Percentiles rank a stretch among this genome's conserved stretches.
Conservation (phyloP, 225 moss, liverwort and hornwort species). For the Rhytidiadelphus loreus region DNA sequence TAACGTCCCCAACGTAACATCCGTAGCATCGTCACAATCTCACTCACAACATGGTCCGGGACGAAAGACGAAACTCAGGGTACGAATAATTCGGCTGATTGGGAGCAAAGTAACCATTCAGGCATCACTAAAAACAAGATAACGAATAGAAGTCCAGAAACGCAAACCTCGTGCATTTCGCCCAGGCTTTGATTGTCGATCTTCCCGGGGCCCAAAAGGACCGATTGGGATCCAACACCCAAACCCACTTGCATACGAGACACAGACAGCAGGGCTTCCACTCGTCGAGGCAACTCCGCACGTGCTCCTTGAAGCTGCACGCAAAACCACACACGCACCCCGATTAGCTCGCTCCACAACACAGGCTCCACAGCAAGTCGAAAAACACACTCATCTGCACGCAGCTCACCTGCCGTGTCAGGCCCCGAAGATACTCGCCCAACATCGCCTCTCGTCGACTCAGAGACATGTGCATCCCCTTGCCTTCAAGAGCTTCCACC, state of each 20-base stretch:
- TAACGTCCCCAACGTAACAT: not conserved
- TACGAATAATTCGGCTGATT: not conserved
- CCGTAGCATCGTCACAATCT: not conserved
- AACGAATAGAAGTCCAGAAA: not conserved
- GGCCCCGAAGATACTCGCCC: constrained; percentile 60
- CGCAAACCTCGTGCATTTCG: constrained; percentile 68
- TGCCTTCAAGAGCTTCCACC: constrained; percentile 86
- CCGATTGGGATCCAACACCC: constrained; percentile 45
- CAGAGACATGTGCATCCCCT: constrained; percentile 62
- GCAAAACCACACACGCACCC: not conserved
- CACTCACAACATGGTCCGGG: not conserved
- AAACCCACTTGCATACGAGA: constrained; percentile 87
- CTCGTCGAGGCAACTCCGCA: constrained; percentile 70
- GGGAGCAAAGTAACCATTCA: not conserved
- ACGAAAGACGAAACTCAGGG: not conserved
- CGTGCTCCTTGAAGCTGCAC: constrained; percentile 73
- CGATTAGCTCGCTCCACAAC: not conserved
- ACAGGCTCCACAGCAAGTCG: not conserved
- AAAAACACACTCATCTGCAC: not conserved
- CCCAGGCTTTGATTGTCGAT: constrained; percentile 82
- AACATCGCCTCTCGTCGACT: constrained; percentile 70
- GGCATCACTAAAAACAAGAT: not conserved
- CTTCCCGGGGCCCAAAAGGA: constrained; percentile 69
- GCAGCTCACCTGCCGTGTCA: constrained; percentile 54
- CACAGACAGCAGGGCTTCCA: constrained; percentile 59